Base-by-base conservation (phyloP, 2,329 filamentous ascomycete species). In the Fusarium euwallaceae region DNA sequence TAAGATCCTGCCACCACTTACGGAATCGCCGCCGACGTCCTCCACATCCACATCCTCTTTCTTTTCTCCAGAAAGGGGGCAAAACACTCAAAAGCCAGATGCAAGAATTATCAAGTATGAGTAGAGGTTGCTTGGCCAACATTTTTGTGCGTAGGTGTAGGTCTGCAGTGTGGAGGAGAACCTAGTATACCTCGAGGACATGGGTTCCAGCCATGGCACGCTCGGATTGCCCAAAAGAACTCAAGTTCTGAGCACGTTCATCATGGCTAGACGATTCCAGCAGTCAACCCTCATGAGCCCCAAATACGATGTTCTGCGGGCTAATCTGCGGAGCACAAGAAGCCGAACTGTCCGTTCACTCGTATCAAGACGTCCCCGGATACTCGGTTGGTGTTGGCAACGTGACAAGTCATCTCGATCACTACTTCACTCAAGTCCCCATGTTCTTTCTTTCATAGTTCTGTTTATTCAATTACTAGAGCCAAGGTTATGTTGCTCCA, bases 391-490 rank as follows among this genome's bases (percentile, higher is more conserved):
- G 27, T 17, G 24, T 55, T 32, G 27, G 12, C 27, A 32, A 29
- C 48, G 10, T 39, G n/a, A 27, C n/a, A 27, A 20, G 14, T 16
- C 17, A 36, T 37, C 24, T 24, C 9, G 8, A 16, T 27, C 24
- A 32, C 36, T 11, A 56, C 20, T 14, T 51, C 36, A 34, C 11
- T 1, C 14, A 6, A 20, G 20, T 17, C 36, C 61, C n/a, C 16
- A 17, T 37, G 10, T 53, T 32, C 61, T 65, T 70, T 43, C 24
- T 65, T 70, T 43, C 24, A 61, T 66, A 55, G 66, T 69, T 67
- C 24, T 69, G 56, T 71, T 77, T 62, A 64, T 60, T 64, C 36
- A 32, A 74, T 75, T 74, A 77, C 45, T 64, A 27, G 71, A 71
- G 73, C 69, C 68, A 70, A 66, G 56, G 56, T 34, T 73, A 64